These are phyloP conservation scores for Quercus dentata DNA, from an alignment of 306 rosid species.

Conservation along the genomic window DNA sequence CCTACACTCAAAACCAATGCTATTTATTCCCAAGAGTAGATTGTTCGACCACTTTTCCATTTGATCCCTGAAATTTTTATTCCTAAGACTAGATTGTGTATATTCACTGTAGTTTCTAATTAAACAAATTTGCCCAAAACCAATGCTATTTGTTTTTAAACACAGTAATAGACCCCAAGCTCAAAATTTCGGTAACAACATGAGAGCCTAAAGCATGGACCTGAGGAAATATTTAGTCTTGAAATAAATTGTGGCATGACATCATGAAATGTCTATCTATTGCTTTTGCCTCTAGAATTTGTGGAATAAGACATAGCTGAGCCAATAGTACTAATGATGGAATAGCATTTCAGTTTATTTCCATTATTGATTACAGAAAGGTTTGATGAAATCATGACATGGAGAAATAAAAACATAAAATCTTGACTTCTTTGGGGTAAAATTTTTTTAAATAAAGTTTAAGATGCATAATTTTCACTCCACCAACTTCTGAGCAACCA, in stretches of 20 bases:
- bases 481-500: too few relatives aligned
- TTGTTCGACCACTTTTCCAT: too few relatives aligned
- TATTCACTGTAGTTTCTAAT: too few relatives aligned
- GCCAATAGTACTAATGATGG: background rate
- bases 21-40: too few relatives aligned
- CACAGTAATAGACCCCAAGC: background rate
- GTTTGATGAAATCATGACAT: background rate
- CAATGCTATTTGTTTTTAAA: too few relatives aligned
- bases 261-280: background rate
- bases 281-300: background rate
- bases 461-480: too few relatives aligned
- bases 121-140: too few relatives aligned
- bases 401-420: background rate
- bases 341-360: background rate
- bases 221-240: background rate
- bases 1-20: too few relatives aligned
- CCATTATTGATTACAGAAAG: background rate
- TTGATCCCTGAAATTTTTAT: too few relatives aligned
- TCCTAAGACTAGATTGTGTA: too few relatives aligned
- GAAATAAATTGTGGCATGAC: background rate
- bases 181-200: background rate
- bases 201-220: background rate
- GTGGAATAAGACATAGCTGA: background rate
- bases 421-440: too few relatives aligned
- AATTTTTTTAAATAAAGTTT: background rate